Evolutionary conservation across 495 filamentous ascomycete genomes (phyloP).

Genomic region (Astrothelium subdiscretum): DNA sequence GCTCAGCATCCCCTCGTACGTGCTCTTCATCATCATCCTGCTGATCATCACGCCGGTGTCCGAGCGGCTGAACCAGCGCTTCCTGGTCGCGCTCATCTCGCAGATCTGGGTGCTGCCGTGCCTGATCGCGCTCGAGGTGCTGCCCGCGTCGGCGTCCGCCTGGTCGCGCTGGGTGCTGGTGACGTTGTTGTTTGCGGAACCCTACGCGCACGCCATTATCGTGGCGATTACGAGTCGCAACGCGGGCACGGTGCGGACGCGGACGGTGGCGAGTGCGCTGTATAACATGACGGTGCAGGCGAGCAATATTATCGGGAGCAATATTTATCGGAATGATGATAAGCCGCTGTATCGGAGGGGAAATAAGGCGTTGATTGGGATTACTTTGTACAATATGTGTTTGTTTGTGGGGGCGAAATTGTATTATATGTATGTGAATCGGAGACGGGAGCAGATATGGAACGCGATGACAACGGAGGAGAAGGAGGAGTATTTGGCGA

Average conservation of each 20-base stretch:
- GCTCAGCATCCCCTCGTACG: constrained; percentile 22
- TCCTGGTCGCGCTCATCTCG: constrained; percentile 37
- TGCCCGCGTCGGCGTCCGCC: constrained; percentile 22
- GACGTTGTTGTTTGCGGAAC: constrained; percentile 24
- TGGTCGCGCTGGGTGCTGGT: constrained; percentile 7
- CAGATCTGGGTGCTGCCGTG: constrained; percentile 49
- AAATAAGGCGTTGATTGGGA: constrained; percentile 31
- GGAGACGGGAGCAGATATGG: constrained; percentile 31
- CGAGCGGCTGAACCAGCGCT: constrained; percentile 45
- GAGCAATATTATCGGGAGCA: constrained; percentile 27
- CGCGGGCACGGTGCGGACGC: constrained; percentile 31
- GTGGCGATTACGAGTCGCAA: constrained; percentile 36
- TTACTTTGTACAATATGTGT: constrained; percentile 26
- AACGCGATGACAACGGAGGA: constrained; percentile 26
- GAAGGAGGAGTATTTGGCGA: constrained; percentile 22
- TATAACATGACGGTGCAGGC: constrained; percentile 38
- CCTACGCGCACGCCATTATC: constrained; percentile 37
- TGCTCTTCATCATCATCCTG: constrained; percentile 35
- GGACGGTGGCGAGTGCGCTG: constrained; percentile 34
- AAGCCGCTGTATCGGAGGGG: constrained; percentile 31
- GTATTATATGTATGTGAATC: constrained; percentile 27
- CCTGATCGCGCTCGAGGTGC: constrained; percentile 39
- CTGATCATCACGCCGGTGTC: constrained; percentile 46
- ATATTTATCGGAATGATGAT: constrained; percentile 32
- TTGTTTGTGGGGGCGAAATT: constrained; percentile 25